These are phyloP conservation scores for Trichoderma polysporum DNA, from an alignment of 2,329 filamentous ascomycete species.

Conservation along the genomic window DNA sequence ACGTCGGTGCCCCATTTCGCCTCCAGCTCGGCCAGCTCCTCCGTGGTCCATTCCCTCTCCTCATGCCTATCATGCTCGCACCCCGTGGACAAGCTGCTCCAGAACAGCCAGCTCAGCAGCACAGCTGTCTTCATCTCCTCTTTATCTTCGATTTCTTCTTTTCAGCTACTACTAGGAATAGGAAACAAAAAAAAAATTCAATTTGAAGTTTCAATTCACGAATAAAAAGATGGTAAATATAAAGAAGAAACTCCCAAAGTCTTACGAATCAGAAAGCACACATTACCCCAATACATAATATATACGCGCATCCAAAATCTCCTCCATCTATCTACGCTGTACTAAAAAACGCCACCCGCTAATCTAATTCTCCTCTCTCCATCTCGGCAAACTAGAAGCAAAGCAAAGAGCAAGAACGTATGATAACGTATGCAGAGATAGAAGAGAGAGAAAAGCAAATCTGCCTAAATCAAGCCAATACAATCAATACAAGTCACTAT, in stretches of 20 bases:
- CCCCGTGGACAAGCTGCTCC: constrained; percentile 29
- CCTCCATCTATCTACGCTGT: no score
- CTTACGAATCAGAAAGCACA: neutral
- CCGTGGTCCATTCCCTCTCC: constrained; percentile 48
- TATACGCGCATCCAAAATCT: no score
- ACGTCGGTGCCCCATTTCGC: constrained; percentile 60
- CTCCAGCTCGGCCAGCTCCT: constrained; percentile 53
- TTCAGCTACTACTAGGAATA: neutral
- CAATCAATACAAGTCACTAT: neutral
- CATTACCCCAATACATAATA: no score
- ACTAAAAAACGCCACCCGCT: neutral
- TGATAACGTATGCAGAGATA: no score
- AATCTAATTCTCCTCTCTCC: neutral
- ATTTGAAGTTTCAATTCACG: neutral
- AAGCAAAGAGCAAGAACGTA: no score
- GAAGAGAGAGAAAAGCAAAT: neutral
- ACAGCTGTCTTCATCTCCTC: constrained; percentile 27
- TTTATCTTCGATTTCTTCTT: neutral
- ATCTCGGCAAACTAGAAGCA: no score
- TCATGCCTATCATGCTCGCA: constrained; percentile 35
- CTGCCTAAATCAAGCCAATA: neutral
- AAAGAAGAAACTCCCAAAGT: neutral
- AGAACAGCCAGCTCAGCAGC: constrained; percentile 30
- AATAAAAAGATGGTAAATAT: neutral
- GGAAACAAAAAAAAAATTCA: no score